phyloP scores from a whole-genome alignment of 2,329 filamentous ascomycete genomes.

The Fragosphaeria purpurea region DNA sequence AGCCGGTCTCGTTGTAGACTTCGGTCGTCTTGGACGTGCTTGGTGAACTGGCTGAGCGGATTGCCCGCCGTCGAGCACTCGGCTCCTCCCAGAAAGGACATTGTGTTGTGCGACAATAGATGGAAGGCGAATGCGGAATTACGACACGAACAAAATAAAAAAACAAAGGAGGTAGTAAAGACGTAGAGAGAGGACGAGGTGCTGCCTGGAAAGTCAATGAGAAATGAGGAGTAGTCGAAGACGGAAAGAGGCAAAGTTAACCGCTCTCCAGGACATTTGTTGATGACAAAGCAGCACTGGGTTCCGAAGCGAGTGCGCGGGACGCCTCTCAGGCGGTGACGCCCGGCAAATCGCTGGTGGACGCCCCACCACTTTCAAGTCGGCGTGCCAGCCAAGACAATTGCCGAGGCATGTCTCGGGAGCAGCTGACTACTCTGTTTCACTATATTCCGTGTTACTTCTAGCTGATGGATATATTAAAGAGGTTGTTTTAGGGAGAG shows the following conservation, averaged over 20 bases:
- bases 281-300: no score
- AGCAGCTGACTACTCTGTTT: conserved; percentile 2
- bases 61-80: conserved; percentile 96
- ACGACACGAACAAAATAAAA: background rate
- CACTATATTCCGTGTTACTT: no score
- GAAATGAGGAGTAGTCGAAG: background rate
- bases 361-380: background rate
- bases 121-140: background rate
- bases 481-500: no score
- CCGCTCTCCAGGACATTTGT: no score
- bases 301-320: no score
- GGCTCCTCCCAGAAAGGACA: conserved; percentile 93
- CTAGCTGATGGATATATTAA: no score
- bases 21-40: conserved; percentile 94
- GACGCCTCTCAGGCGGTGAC: conserved; percentile 1
- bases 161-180: background rate
- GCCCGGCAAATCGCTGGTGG: conserved; percentile 4
- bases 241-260: background rate
- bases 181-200: background rate
- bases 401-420: conserved; percentile 9
- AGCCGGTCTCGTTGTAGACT: conserved; percentile 86
- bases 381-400: background rate
- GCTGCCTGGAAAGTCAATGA: background rate
- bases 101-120: conserved; percentile 28
- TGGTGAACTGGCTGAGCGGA: conserved; percentile 93